Evolutionary conservation across 352 stramenopile genomes (phyloP).

Genomic region (Plasmopara viticola): DNA sequence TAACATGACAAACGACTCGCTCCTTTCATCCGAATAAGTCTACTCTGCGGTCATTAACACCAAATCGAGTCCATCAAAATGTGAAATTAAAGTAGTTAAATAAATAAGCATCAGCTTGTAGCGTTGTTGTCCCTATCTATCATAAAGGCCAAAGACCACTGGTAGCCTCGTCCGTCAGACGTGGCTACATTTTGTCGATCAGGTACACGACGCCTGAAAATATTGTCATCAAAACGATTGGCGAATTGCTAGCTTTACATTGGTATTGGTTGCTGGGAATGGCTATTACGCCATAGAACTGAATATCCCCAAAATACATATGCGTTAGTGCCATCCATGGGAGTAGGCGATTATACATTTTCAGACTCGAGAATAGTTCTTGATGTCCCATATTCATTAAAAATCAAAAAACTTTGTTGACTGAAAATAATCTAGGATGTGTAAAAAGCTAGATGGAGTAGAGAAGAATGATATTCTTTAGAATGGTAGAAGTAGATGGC

Average conservation of each 20-base stretch:
- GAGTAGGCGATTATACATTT: no score
- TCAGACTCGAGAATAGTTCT: no score
- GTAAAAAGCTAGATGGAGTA: no score
- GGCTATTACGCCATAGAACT: no score
- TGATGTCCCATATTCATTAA: no score
- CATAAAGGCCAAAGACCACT: constrained; percentile 18
- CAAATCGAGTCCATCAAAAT: constrained; percentile 11
- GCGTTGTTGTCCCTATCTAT: constrained; percentile 12
- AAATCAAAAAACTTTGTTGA: no score
- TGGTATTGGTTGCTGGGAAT: constrained; percentile 6
- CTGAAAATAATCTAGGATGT: no score
- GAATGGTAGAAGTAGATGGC: no score
- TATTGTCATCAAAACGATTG: constrained; percentile 8
- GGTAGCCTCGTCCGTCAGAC: constrained; percentile 20
- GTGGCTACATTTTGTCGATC: constrained; percentile 16
- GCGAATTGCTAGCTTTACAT: constrained; percentile 5
- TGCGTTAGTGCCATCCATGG: no score
- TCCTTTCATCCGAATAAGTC: constrained; percentile 6
- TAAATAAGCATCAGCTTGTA: constrained; percentile 16
- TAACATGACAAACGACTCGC: constrained; percentile 11
- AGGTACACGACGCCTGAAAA: constrained; percentile 7
- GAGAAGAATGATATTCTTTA: no score
- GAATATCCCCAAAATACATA: no score
- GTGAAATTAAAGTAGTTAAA: background rate
- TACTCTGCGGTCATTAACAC: constrained; percentile 15